Base-by-base conservation (phyloP, 1,284 basidiomycete genomes). In the Violaceomyces palustris region DNA sequence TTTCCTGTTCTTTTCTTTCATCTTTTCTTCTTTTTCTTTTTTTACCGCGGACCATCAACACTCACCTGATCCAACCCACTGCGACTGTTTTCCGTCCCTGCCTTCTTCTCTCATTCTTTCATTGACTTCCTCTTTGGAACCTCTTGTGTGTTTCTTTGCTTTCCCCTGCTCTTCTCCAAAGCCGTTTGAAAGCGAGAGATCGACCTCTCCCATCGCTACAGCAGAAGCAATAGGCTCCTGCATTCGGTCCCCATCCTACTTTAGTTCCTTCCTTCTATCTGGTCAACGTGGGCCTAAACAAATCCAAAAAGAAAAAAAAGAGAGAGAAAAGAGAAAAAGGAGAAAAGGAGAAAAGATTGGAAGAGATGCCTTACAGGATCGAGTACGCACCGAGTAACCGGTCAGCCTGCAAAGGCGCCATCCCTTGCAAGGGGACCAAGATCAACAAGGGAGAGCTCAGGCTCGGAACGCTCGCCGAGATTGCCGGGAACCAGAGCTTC, bases 401-500 rank as follows among this genome's bases (percentile, higher is more conserved):
- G 43, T 78, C 89, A 18, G 84, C 83, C 72, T 93, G 88, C 77
- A 89, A 87, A 78, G 88, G 88, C 85, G 88, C 88, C 27, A 86
- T 86, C 74, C 89, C 89, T 50, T 93, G 88, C 75, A 62, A 69
- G 81, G 87, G 87, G 33, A 86, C 82, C 18, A 65, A 79, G 35
- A 85, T 93, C 55, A 64, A 47, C 4, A 92, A 92, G 75, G 86
- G 82, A 44, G 76, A 79, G 29, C 71, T 93, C 29, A 79, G 88
- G 19, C 70, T 88, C 26, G 89, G 87, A 22, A 79, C 80, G n/a
- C 65, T 87, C 42, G 82, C 88, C 42, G 87, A 89, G 53, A 78
- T 89, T 64, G 77, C 76, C 53, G 89, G 86, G 10, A 55, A 79
- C 42, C 31, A 42, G n/a, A 41, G 26, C 33, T 87, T 86, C 60